Evolutionary conservation across 768 basidiomycete genomes (phyloP), one percentile per base, ranked within the genome.

Genomic region (Hygrophorus pudorinus): DNA sequence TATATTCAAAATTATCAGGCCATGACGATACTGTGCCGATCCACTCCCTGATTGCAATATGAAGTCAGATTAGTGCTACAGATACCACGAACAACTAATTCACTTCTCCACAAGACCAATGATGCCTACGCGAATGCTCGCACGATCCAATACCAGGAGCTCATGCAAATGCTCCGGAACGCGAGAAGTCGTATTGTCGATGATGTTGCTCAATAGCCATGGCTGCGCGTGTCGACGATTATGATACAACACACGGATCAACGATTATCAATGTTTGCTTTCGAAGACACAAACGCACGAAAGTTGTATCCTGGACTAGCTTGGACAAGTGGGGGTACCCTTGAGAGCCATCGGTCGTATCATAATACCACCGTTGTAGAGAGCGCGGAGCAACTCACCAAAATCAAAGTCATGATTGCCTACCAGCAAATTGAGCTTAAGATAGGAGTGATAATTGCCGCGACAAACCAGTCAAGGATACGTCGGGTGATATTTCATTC

Each of bases 381-480:
- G 30, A 46, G 37, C 13, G 18, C 11, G 13, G 30, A 18, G 24
- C 9, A 6, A 13, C 17, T 47, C 46, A 83, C 85, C 85, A 51
- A 85, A 88, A 61, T 93, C 91, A 60, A 92, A 92, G 52, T 93
- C 91, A 51, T 96, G 91, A 57, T 96, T 93, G 4, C 90, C 87
- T 88, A 48, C 29, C 1, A 32, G 24, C 41, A 9, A 43, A 29
- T 21, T 44, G n/a, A 16, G 42, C n/a, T 14, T 42, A 38, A 18
- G 41, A 18, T 11, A 12, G 30, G 35, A n/a, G 30, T 17, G 31
- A 41, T n/a, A 32, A n/a, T 29, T 27, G 44, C 14, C 24, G 35
- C 13, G 41, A 27, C 12, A 61, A 27, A 87, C 88, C 90, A 45
- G 85, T 78, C 48, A 90, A 66, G 5, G 90, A 75, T 30, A 81